Conservation (phyloP, 164 flowering plant species). For the Tetracentron sinense region DNA sequence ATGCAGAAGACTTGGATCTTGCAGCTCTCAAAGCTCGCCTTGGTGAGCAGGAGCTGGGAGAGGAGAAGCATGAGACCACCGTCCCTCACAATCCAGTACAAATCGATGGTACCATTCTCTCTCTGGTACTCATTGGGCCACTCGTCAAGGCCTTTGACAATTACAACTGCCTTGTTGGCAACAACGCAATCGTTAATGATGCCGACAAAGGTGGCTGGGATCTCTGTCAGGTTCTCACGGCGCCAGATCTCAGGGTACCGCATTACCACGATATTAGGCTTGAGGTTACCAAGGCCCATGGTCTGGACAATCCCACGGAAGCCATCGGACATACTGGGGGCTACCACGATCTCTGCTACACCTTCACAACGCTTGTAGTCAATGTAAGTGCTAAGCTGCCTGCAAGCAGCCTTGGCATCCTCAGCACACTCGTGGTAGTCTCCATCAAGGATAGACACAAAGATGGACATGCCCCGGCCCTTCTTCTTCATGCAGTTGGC, state of each 20-base stretch:
- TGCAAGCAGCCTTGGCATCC: constrained; percentile 83
- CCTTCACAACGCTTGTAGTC: constrained; percentile 98
- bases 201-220: constrained; percentile 89
- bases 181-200: constrained; percentile 95
- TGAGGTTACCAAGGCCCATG: constrained; percentile 98
- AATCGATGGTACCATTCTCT: constrained; percentile 90
- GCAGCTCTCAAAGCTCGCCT: constrained; percentile 94
- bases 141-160: constrained; percentile 96
- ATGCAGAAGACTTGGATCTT: constrained; percentile 98
- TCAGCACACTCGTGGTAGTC: constrained; percentile 90
- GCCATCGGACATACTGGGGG: constrained; percentile 92
- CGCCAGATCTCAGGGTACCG: constrained; percentile 99
- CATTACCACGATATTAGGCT: constrained; percentile 98
- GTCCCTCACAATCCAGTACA: constrained; percentile 98
- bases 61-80: constrained; percentile 99
- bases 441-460: constrained; percentile 90
- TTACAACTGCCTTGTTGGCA: constrained; percentile 98
- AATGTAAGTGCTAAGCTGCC: constrained; percentile 75
- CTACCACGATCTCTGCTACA: constrained; percentile 96
- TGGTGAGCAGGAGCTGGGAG: constrained; percentile 92
- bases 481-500: constrained; percentile 99
- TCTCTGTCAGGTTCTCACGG: constrained; percentile 79
- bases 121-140: constrained; percentile 97
- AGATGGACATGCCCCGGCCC: constrained; percentile 98
- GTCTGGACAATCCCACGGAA: constrained; percentile 97